Evolutionary conservation across 2,329 filamentous ascomycete species (phyloP).

Genomic region (Hypocreales sp.): DNA sequence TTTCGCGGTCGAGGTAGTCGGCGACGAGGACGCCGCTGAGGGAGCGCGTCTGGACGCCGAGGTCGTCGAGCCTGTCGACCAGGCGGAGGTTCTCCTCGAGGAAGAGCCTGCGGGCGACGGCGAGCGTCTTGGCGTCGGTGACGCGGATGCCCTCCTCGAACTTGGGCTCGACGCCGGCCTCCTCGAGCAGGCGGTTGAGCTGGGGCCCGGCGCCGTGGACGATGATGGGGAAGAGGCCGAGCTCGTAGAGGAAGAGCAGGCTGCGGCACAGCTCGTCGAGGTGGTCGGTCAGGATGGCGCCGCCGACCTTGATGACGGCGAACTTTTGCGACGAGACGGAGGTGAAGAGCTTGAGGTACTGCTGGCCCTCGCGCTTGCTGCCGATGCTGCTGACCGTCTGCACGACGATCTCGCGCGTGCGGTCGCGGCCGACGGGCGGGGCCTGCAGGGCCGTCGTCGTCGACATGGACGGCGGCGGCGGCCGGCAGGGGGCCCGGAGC

Average conservation of each 20-base stretch:
- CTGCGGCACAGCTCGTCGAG: conserved; percentile 82
- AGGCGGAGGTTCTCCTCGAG: conserved; percentile 90
- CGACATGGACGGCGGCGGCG: conserved; percentile 7
- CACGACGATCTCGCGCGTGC: conserved; percentile 20
- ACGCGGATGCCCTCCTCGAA: conserved; percentile 95
- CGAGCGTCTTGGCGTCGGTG: conserved; percentile 88
- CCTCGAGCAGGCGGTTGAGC: conserved; percentile 80
- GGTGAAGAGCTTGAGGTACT: conserved; percentile 94
- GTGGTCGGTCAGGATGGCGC: conserved; percentile 88
- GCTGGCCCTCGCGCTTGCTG: conserved; percentile 89
- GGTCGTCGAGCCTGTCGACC: conserved; percentile 74
- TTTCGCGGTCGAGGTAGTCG: conserved; percentile 90
- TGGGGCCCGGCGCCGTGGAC: conserved; percentile 93
- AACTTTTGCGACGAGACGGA: conserved; percentile 95
- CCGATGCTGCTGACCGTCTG: conserved; percentile 82
- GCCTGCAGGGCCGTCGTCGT: conserved; percentile 1
- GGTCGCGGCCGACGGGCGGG: conserved; percentile 9
- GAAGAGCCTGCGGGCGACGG: conserved; percentile 82
- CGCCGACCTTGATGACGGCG: conserved; percentile 95
- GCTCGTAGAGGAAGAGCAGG: conserved; percentile 82
- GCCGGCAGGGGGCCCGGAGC: conserved; percentile 10
- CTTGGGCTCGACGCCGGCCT: conserved; percentile 82
- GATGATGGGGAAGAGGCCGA: conserved; percentile 87
- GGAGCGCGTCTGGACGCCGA: conserved; percentile 77
- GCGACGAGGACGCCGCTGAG: conserved; percentile 86